These are phyloP conservation scores for Arthroderma uncinatum DNA, from an alignment of 2,329 filamentous ascomycete genomes.

Conservation along the genomic window DNA sequence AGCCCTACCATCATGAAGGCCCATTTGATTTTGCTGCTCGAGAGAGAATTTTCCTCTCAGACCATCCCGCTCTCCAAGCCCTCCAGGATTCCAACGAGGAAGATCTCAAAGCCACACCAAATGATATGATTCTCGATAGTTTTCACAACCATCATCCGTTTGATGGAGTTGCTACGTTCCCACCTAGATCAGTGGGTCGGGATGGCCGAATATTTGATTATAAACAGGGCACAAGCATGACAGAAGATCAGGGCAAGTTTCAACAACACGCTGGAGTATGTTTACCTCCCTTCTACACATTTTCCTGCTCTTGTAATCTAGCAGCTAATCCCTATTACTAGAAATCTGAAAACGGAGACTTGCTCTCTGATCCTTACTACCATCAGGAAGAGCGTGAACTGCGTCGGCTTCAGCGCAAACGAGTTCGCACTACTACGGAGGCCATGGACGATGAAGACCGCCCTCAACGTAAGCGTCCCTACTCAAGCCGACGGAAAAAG, in stretches of 20 bases:
- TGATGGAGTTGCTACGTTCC: slow-evolving; percentile 67
- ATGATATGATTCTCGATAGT: slow-evolving; percentile 64
- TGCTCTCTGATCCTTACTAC: slow-evolving; percentile 26
- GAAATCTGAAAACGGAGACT: slow-evolving; percentile 33
- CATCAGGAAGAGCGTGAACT: background rate
- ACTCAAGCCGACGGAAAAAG: background rate
- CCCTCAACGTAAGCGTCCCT: background rate
- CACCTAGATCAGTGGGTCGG: slow-evolving; percentile 58
- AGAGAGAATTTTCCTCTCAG: slow-evolving; percentile 56
- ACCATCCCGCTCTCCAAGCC: slow-evolving; percentile 62
- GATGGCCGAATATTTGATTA: slow-evolving; percentile 64
- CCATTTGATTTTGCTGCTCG: slow-evolving; percentile 76
- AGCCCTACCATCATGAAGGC: slow-evolving; percentile 73
- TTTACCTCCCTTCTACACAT: slow-evolving; percentile 15
- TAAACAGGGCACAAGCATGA: slow-evolving; percentile 75
- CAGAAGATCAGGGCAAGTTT: slow-evolving; percentile 58
- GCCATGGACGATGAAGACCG: no score
- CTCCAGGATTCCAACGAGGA: slow-evolving; percentile 61
- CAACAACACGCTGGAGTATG: slow-evolving; percentile 62
- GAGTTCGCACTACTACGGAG: no score
- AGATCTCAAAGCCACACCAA: slow-evolving; percentile 68
- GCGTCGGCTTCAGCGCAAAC: background rate
- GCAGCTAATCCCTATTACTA: slow-evolving; percentile 16
- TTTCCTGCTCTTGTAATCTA: background rate
- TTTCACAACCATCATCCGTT: slow-evolving; percentile 63